phyloP scores from a whole-genome alignment of 116 monocot genomes.

The Cymodocea nodosa region DNA sequence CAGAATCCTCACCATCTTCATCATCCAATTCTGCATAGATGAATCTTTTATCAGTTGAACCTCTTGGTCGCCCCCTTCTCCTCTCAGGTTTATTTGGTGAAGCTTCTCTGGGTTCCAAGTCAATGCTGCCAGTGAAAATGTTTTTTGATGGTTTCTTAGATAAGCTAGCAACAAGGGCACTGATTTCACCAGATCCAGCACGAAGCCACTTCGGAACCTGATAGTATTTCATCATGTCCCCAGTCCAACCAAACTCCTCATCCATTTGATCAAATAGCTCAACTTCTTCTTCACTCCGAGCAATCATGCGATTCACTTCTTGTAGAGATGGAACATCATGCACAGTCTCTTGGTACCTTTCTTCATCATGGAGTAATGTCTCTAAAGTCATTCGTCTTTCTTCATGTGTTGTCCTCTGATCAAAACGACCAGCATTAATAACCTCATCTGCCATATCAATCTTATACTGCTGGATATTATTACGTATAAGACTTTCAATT shows the following conservation, averaged over 20 bases:
- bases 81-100: slow-evolving; percentile 39
- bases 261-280: slow-evolving; percentile 99
- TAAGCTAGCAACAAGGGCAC: slow-evolving; percentile 41
- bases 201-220: slow-evolving; percentile 93
- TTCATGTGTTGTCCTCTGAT: slow-evolving; percentile 96
- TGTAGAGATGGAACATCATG: slow-evolving; percentile 91
- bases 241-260: slow-evolving; percentile 86
- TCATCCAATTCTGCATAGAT: slow-evolving; percentile 69
- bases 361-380: slow-evolving; percentile 89
- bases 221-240: slow-evolving; percentile 65
- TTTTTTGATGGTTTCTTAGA: slow-evolving; percentile 80
- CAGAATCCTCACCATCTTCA: slow-evolving; percentile 61
- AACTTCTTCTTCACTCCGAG: slow-evolving; percentile 79
- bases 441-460: slow-evolving; percentile 99
- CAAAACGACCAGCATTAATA: slow-evolving; percentile 99
- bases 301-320: slow-evolving; percentile 95
- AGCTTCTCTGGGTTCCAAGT: slow-evolving; percentile 22
- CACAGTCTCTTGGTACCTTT: slow-evolving; percentile 80
- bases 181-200: slow-evolving; percentile 55
- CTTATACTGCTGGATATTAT: slow-evolving; percentile 93
- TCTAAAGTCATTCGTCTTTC: slow-evolving; percentile 92
- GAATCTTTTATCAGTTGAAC: slow-evolving; percentile 22
- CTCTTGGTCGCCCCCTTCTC: slow-evolving; percentile 37
- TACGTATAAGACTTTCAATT: slow-evolving; percentile 91
- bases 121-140: slow-evolving; percentile 27